Percentiles rank a stretch among this genome's conserved stretches.
Evolutionary conservation across 1,284 basidiomycete genomes (phyloP).

Genomic region (Pseudozyma sp.): DNA sequence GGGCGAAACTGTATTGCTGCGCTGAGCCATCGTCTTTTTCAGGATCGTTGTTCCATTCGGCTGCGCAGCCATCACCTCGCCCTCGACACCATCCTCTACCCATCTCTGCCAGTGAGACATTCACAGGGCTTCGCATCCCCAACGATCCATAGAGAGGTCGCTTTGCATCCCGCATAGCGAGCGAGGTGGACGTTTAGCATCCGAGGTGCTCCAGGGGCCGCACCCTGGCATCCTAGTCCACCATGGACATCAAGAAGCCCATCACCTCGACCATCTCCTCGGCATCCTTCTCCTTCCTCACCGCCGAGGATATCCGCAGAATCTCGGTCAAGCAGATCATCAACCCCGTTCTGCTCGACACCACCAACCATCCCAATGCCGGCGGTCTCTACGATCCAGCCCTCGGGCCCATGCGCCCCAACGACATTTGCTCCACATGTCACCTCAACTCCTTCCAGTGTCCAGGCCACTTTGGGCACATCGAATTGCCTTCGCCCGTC

Average conservation of each 20-base stretch:
- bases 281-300: constrained; percentile 94
- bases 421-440: constrained; percentile 88
- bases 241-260: constrained; percentile 93
- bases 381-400: constrained; percentile 96
- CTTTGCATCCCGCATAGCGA: constrained; percentile 9
- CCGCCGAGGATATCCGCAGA: constrained; percentile 86
- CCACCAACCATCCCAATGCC: constrained; percentile 88
- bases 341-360: constrained; percentile 92
- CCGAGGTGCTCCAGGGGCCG: constrained; percentile 31
- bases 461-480: constrained; percentile 99
- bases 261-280: constrained; percentile 85
- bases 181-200: constrained; percentile 14
- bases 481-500: constrained; percentile 93
- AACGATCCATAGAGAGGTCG: constrained; percentile 1
- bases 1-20: constrained; percentile 8
- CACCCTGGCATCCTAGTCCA: constrained; percentile 35
- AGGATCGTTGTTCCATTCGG: too few species aligned
- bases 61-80: constrained; percentile 1
- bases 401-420: constrained; percentile 80
- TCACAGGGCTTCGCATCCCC: not conserved
- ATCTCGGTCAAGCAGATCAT: constrained; percentile 97
- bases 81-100: not conserved
- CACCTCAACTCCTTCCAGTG: constrained; percentile 90
- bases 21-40: constrained; percentile 14
- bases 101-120: not conserved